phyloP scores from a whole-genome alignment of 129 eudicot genomes.

The Smallanthus sonchifolius region DNA sequence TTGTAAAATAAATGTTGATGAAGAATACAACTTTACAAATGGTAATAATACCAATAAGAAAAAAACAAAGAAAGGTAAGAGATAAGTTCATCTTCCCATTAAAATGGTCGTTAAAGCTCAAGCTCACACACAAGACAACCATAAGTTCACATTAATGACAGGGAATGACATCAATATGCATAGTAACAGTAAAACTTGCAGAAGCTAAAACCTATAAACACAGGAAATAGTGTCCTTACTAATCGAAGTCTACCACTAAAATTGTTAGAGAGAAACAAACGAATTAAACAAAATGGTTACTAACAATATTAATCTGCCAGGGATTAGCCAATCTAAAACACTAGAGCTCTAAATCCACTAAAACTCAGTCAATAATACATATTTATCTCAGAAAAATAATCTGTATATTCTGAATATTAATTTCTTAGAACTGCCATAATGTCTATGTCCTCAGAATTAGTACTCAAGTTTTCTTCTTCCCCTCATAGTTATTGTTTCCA shows the following conservation, averaged over 20 bases:
- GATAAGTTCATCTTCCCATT: neutral
- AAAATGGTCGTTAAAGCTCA: too few relatives aligned
- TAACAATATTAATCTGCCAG: neutral
- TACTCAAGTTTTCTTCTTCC: neutral
- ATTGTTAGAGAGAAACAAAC: neutral
- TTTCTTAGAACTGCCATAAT: neutral
- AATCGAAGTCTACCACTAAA: neutral
- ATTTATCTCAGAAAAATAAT: neutral
- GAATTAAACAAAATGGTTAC: neutral
- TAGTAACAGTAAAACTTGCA: neutral
- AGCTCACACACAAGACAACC: too few relatives aligned
- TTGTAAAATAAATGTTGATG: too few relatives aligned
- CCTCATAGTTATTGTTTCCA: neutral
- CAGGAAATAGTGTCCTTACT: neutral
- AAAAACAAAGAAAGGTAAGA: neutral
- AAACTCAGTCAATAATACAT: neutral
- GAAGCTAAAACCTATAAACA: neutral
- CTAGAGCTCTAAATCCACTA: neutral
- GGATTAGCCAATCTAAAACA: neutral
- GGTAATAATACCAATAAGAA: neutral
- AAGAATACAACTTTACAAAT: too few relatives aligned
- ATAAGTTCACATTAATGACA: too few relatives aligned
- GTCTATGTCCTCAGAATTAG: neutral
- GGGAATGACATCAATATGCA: neutral
- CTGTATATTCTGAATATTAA: neutral